Base-by-base conservation (phyloP, 148 eudicot genomes). In the Spergularia marina region DNA sequence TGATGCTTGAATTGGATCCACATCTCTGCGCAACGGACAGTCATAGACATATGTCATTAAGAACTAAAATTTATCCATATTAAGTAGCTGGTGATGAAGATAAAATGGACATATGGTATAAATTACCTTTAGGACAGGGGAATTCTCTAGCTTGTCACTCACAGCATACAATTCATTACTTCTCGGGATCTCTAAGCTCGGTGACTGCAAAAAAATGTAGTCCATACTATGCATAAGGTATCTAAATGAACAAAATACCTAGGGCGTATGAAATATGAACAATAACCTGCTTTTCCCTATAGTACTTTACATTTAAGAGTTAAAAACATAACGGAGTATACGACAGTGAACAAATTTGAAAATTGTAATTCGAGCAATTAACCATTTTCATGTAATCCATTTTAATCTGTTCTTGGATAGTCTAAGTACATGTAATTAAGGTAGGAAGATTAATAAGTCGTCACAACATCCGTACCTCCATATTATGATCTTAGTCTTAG, bases 11-110 rank as follows among this genome's bases (percentile, higher is more conserved):
- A 63, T 75, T 80, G 18, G 90, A 75, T 57, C 81, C 82, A 71
- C 66, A 74, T 77, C 81, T 83, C 91, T 91, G 88, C 85, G 82
- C 74, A 30, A 14, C 36, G 1, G 36, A 30, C 36, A 30, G 36
- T 30, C 36, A 39, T 36, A 51, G 47, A 58, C 44, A 64, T 8
- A 74, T 68, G 63, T 40, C 15, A 52, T 34, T 47, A 18, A 7
- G 11, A 40, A 40, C 16, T 7, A 1, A 30, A 23, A 2, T 6
- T 10, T 41, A 1, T 15, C 12, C 40, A 5, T 12, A 3, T 60
- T 10, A 68, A 30, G 7, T 76, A 21, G 30, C 8, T 13, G 58
- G 49, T 44, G 10, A 44, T 44, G 11, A 64, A 25, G 58, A 25
- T 18, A 30, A 23, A 34, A 3, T 20, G 12, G 44, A 23, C 14